phyloP scores from a whole-genome alignment of 2,329 filamentous ascomycete genomes.

The Emmonsiellopsis sp. region DNA sequence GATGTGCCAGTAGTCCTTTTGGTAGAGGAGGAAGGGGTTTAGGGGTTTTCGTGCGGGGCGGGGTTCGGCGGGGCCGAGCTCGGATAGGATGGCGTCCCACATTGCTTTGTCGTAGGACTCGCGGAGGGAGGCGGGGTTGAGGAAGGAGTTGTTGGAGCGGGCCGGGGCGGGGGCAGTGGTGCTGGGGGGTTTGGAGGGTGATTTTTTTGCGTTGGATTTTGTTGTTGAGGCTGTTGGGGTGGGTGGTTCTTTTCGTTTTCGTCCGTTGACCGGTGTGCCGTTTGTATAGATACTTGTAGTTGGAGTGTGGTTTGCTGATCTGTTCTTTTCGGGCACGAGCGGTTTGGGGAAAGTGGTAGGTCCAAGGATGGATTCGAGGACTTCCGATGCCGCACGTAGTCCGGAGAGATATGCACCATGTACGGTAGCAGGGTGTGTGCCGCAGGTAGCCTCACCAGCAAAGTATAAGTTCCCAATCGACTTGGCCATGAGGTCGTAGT shows the following conservation, averaged over 20 bases:
- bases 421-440: constrained; percentile 91
- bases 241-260: constrained; percentile 16
- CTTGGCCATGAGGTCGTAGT: constrained; percentile 86
- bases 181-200: neutral
- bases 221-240: neutral
- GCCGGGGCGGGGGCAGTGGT: constrained; percentile 2
- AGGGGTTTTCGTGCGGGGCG: constrained; percentile 64
- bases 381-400: constrained; percentile 76
- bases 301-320: constrained; percentile 14
- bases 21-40: constrained; percentile 85
- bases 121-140: constrained; percentile 22
- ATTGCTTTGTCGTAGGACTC: constrained; percentile 50
- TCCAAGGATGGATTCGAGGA: constrained; percentile 71
- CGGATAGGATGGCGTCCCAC: constrained; percentile 44
- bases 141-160: constrained; percentile 11
- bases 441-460: constrained; percentile 91
- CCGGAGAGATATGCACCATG: constrained; percentile 95
- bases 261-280: constrained; percentile 12
- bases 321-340: constrained; percentile 58
- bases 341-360: constrained; percentile 68
- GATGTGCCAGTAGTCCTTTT: constrained; percentile 60
- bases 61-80: constrained; percentile 65
- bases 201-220: constrained; percentile 2
- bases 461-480: constrained; percentile 84
- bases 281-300: constrained; percentile 15